These are phyloP conservation scores for Penicillium malachiteum DNA, from an alignment of 495 filamentous ascomycete species.

Conservation along the genomic window DNA sequence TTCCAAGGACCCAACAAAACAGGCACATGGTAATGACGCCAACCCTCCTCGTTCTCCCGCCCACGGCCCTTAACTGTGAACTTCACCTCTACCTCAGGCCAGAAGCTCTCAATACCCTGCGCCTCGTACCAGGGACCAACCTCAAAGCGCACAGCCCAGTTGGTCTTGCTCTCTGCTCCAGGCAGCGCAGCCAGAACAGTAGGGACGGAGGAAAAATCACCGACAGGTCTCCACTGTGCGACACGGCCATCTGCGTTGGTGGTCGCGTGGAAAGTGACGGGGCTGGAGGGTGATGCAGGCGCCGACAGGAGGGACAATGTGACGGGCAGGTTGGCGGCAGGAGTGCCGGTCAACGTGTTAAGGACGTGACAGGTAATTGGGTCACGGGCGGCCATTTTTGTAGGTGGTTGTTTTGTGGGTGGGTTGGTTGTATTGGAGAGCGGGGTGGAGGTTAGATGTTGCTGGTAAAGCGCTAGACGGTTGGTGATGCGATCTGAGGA, in stretches of 20 bases:
- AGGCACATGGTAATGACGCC: slow-evolving; percentile 89
- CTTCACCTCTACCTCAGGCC: slow-evolving; percentile 83
- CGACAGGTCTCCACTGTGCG: slow-evolving; percentile 66
- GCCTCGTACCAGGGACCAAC: slow-evolving; percentile 73
- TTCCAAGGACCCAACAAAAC: slow-evolving; percentile 85
- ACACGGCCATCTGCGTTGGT: slow-evolving; percentile 90
- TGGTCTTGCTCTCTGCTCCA: slow-evolving; percentile 42
- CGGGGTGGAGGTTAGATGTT: slow-evolving; percentile 28
- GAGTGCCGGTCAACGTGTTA: slow-evolving; percentile 64
- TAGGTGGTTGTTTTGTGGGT: slow-evolving; percentile 21
- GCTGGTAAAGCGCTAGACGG: slow-evolving; percentile 40
- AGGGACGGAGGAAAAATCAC: slow-evolving; percentile 48
- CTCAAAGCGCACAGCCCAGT: slow-evolving; percentile 77
- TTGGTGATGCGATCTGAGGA: slow-evolving; percentile 30
- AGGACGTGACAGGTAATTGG: slow-evolving; percentile 78
- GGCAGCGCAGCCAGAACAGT: slow-evolving; percentile 45
- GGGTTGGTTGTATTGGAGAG: slow-evolving; percentile 15
- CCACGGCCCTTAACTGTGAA: slow-evolving; percentile 67
- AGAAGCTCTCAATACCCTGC: slow-evolving; percentile 73
- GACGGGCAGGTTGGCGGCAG: slow-evolving; percentile 57
- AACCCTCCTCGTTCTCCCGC: slow-evolving; percentile 56
- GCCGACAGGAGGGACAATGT: slow-evolving; percentile 50
- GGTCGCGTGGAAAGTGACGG: slow-evolving; percentile 56
- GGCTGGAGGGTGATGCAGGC: slow-evolving; percentile 27
- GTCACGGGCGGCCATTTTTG: slow-evolving; percentile 52